phyloP scores from a whole-genome alignment of 164 flowering plant species.

The Hamamelis virginiana region DNA sequence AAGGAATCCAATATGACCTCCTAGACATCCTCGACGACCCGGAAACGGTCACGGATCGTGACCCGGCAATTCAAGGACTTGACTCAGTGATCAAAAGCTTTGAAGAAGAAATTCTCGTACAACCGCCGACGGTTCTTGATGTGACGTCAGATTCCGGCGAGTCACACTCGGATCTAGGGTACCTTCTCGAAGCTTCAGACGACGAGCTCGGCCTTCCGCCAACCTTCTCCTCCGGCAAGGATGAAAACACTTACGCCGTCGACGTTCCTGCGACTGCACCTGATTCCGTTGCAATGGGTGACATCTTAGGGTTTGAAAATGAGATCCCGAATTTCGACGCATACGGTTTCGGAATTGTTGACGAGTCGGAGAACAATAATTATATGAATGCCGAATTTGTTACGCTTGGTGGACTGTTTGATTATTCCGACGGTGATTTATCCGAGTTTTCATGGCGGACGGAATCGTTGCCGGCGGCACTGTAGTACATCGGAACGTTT shows the following conservation, averaged over 20 bases:
- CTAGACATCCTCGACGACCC: constrained; percentile 27
- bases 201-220: constrained; percentile 61
- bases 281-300: constrained; percentile 15
- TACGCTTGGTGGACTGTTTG: constrained; percentile 37
- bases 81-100: constrained; percentile 49
- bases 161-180: constrained; percentile 41
- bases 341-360: constrained; percentile 28
- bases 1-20: constrained; percentile 22
- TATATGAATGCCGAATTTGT: constrained; percentile 18
- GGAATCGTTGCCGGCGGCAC: constrained; percentile 33
- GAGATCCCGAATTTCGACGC: constrained; percentile 28
- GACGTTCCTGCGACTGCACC: constrained; percentile 5
- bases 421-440: constrained; percentile 21
- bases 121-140: constrained; percentile 2
- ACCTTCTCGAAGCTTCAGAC: constrained; percentile 51
- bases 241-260: background rate
- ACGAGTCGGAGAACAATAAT: constrained; percentile 3
- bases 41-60: constrained; percentile 16
- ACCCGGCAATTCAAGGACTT: constrained; percentile 26
- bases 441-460: constrained; percentile 24
- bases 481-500: constrained; percentile 12
- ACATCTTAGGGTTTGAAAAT: constrained; percentile 23
- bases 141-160: constrained; percentile 26
- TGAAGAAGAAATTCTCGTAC: constrained; percentile 38
- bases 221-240: constrained; percentile 14